A percentile compares a stretch with the other conserved stretches of the same genome.
Conservation (phyloP, 768 basidiomycete species). For the Leccinum variicolor region DNA sequence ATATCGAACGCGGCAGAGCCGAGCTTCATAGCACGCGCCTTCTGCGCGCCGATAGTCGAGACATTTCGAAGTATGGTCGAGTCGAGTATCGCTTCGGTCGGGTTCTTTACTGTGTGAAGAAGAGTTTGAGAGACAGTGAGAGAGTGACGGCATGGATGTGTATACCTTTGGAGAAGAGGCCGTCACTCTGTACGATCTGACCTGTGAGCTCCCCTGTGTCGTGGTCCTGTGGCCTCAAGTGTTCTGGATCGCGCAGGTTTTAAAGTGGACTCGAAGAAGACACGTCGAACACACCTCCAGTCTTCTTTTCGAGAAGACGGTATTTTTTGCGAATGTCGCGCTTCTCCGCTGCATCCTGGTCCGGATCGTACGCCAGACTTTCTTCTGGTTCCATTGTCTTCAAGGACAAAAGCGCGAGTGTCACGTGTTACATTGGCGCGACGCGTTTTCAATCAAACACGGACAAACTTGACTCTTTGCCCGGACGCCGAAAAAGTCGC, state of each 20-base stretch:
- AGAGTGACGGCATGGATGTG: not conserved
- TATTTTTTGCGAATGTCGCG: slow-evolving; percentile 72
- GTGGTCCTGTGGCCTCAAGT: slow-evolving; percentile 53
- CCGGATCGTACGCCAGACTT: slow-evolving; percentile 68
- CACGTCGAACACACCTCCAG: slow-evolving; percentile 51
- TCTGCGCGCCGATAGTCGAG: slow-evolving; percentile 75
- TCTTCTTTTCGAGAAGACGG: slow-evolving; percentile 57
- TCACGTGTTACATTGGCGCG: slow-evolving; percentile 22
- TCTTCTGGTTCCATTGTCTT: slow-evolving; percentile 22
- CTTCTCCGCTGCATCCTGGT: slow-evolving; percentile 80
- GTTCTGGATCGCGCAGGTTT: slow-evolving; percentile 29
- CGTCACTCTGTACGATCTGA: slow-evolving; percentile 56
- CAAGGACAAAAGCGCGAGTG: not conserved
- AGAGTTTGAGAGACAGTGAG: not conserved
- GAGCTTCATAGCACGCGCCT: slow-evolving; percentile 89
- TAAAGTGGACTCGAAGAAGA: not conserved
- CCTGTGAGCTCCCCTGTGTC: slow-evolving; percentile 53
- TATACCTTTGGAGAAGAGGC: slow-evolving; percentile 61
- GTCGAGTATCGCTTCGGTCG: slow-evolving; percentile 89
- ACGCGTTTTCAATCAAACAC: slow-evolving; percentile 22
- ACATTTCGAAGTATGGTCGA: slow-evolving; percentile 76
- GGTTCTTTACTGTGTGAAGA: slow-evolving; percentile 58
- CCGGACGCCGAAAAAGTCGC: not conserved
- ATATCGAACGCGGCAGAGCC: slow-evolving; percentile 87
- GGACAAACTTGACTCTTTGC: slow-evolving; percentile 8